Evolutionary conservation across 2,329 filamentous ascomycete species (phyloP).

Genomic region (Hymenoscyphus repandus): DNA sequence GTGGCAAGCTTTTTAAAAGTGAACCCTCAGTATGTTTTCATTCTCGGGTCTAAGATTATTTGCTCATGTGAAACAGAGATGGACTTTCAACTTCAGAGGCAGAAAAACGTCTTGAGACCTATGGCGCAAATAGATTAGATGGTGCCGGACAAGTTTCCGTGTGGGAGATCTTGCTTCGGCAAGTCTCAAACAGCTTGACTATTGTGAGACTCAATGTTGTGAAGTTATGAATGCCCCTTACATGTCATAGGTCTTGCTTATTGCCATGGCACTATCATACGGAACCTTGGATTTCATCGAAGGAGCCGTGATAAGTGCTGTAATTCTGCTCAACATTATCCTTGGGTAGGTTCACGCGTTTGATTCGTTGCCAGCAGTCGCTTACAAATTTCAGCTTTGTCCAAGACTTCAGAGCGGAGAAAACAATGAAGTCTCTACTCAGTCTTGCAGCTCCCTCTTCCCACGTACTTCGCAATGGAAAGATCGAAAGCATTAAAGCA

Average conservation of each 20-base stretch:
- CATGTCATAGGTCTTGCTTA: slow-evolving; percentile 57
- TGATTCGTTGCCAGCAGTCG: not conserved
- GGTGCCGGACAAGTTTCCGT: slow-evolving; percentile 65
- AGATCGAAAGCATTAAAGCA: slow-evolving; percentile 47
- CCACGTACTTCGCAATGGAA: slow-evolving; percentile 51
- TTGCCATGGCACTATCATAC: slow-evolving; percentile 67
- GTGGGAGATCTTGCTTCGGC: slow-evolving; percentile 71
- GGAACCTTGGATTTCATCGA: slow-evolving; percentile 61
- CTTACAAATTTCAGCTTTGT: slow-evolving; percentile 38
- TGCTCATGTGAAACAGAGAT: slow-evolving; percentile 38
- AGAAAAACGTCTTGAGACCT: slow-evolving; percentile 55
- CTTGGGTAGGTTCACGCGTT: slow-evolving; percentile 47
- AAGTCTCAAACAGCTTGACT: slow-evolving; percentile 73
- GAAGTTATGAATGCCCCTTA: not conserved
- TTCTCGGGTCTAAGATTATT: slow-evolving; percentile 9
- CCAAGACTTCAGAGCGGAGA: slow-evolving; percentile 57
- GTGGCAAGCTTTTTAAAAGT: slow-evolving; percentile 18
- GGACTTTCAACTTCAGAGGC: slow-evolving; percentile 61
- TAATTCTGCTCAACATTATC: slow-evolving; percentile 62
- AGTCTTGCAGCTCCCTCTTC: slow-evolving; percentile 42
- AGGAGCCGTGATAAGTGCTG: slow-evolving; percentile 56
- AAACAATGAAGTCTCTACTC: slow-evolving; percentile 53
- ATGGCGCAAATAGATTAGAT: slow-evolving; percentile 68
- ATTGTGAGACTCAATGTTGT: slow-evolving; percentile 39
- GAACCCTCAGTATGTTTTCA: slow-evolving; percentile 13